Conservation (phyloP, 1,139 yeast species). For the Candida smagusa region DNA sequence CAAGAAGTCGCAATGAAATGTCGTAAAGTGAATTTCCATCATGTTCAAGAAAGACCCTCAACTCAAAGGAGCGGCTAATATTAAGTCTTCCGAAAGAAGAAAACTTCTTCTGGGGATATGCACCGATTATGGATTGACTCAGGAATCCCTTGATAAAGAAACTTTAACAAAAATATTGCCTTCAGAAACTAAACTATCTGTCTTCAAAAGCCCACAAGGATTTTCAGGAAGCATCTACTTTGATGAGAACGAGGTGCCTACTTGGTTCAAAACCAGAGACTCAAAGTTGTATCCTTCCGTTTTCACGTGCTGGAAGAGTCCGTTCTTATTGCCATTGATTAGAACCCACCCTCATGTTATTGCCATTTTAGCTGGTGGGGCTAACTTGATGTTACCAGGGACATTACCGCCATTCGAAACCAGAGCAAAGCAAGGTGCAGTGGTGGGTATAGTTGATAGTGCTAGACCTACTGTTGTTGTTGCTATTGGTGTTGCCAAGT, state of each 20-base stretch:
- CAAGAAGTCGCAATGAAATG: not conserved
- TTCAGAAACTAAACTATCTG: slow-evolving; percentile 59
- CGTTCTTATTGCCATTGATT: slow-evolving; percentile 62
- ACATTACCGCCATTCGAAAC: slow-evolving; percentile 73
- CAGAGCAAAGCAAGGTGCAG: slow-evolving; percentile 41
- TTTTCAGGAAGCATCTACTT: slow-evolving; percentile 62
- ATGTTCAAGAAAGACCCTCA: slow-evolving; percentile 24
- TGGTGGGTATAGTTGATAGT: slow-evolving; percentile 71
- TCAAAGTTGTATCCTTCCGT: slow-evolving; percentile 64
- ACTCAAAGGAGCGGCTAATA: slow-evolving; percentile 70
- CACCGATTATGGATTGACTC: slow-evolving; percentile 43
- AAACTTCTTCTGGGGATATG: slow-evolving; percentile 51
- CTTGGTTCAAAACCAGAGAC: slow-evolving; percentile 67
- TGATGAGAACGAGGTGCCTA: slow-evolving; percentile 62
- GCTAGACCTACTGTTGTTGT: slow-evolving; percentile 60
- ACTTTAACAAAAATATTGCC: slow-evolving; percentile 55
- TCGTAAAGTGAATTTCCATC: not conserved
- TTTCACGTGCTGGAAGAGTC: slow-evolving; percentile 68
- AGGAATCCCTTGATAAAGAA: slow-evolving; percentile 42
- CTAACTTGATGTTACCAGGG: slow-evolving; percentile 91
- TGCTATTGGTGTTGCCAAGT: slow-evolving; percentile 70
- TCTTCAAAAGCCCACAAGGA: slow-evolving; percentile 55
- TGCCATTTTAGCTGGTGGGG: slow-evolving; percentile 64
- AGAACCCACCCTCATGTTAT: slow-evolving; percentile 74
- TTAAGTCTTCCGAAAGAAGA: slow-evolving; percentile 80